Evolutionary conservation across 2,329 filamentous ascomycete species (phyloP), one percentile per base, ranked within the genome.

Genomic region (Moelleriella libera): DNA sequence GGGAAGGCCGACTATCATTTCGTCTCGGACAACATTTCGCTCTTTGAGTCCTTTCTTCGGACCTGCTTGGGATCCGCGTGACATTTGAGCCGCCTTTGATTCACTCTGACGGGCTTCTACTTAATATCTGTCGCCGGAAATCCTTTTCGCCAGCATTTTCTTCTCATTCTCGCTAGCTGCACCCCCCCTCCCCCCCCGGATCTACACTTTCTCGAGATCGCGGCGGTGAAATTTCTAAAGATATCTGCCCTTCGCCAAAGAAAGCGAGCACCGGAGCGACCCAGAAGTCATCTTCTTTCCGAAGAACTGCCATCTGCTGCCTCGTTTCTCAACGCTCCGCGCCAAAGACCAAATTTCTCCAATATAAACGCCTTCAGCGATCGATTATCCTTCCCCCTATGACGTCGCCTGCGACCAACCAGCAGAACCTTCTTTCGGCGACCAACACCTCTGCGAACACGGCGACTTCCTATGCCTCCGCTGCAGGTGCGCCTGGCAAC

Each of bases 381-480:
- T 12, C 39, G 40, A 41, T 34, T 3, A 28, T 39, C 49, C 30
- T 28, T 49, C 56, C 57, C 62, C 62, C 68, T 76, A 79, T 79
- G 76, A 79, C 75, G 74, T 78, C 76, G 66, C 66, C 73, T 73
- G 71, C 70, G 56, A 71, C 66, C 62, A 66, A 72, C 12, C 32
- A 8, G 67, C 69, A 72, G 63, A 72, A 68, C 61, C 62, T 67
- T 62, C 72, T 64, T 59, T 66, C 72, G 75, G 76, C 76, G 71
- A 70, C 72, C 61, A 76, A 69, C 66, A 68, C 69, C 64, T 70
- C 73, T 66, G 70, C 74, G 63, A 69, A 74, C 61, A 71, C 75
- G 64, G 70, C 75, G 65, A 62, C 68, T 64, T 82, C 78, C 63
- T 82, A 82, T 78, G 78, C 78, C 71, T 80, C 78, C 59, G 78